Evolutionary conservation across 495 filamentous ascomycete genomes (phyloP).

Genomic region (Podospora pseudopauciseta): DNA sequence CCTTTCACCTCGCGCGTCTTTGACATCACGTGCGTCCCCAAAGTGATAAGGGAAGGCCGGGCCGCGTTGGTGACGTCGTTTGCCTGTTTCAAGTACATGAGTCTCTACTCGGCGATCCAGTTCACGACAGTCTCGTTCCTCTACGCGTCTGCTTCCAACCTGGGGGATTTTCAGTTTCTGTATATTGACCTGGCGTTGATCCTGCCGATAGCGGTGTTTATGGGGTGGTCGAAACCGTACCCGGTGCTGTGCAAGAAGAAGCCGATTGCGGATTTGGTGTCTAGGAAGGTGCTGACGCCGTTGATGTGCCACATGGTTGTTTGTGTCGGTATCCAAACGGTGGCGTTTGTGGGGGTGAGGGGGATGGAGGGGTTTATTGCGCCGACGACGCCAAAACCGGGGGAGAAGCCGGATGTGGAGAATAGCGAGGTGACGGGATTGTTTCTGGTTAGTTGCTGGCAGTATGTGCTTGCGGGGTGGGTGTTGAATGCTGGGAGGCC

Average conservation of each 20-base stretch:
- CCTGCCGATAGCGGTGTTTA: constrained; percentile 94
- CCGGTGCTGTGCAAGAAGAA: constrained; percentile 74
- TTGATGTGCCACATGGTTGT: constrained; percentile 85
- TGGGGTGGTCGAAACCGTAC: constrained; percentile 92
- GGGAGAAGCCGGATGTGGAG: constrained; percentile 71
- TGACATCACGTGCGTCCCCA: constrained; percentile 94
- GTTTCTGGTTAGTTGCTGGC: constrained; percentile 86
- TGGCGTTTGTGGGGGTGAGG: constrained; percentile 68
- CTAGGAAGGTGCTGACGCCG: constrained; percentile 85
- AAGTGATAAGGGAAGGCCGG: constrained; percentile 91
- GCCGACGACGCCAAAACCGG: constrained; percentile 64
- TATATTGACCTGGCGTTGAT: constrained; percentile 94
- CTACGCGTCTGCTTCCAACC: constrained; percentile 90
- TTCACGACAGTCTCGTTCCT: constrained; percentile 98
- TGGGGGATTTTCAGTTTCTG: constrained; percentile 97
- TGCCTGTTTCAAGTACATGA: constrained; percentile 99
- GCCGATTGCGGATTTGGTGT: constrained; percentile 90
- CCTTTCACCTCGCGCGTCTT: constrained; percentile 96
- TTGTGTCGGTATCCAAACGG: constrained; percentile 71
- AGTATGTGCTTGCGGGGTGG: constrained; percentile 86
- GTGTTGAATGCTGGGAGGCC: constrained; percentile 86
- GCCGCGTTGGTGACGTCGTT: constrained; percentile 96
- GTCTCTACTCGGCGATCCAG: constrained; percentile 96
- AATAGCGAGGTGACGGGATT: constrained; percentile 92
- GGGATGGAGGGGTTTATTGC: constrained; percentile 82